These are phyloP conservation scores for Zizania latifolia DNA, from an alignment of 176 grass and related monocot species.

Conservation along the genomic window DNA sequence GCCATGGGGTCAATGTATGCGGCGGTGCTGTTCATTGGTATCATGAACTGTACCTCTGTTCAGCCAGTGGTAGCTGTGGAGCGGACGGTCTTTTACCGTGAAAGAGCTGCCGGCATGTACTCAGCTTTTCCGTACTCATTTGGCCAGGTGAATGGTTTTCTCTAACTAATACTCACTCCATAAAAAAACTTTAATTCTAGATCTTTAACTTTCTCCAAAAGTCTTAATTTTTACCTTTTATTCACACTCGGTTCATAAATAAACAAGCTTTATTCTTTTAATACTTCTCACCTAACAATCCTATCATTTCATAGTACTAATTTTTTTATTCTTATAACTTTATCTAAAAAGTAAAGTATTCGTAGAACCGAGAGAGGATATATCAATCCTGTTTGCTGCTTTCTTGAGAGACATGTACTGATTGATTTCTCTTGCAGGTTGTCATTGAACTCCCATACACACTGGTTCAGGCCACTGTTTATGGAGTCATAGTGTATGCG, in stretches of 20 bases:
- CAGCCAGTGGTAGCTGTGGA: conserved; percentile 78
- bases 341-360: too few species aligned
- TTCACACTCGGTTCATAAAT: too few species aligned
- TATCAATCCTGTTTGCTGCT: too few species aligned
- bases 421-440: conserved; percentile 38
- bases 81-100: conserved; percentile 85
- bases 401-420: neutral
- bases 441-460: conserved; percentile 73
- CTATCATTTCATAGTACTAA: too few species aligned
- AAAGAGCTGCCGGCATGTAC: conserved; percentile 89
- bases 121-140: conserved; percentile 92
- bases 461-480: conserved; percentile 52
- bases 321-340: too few species aligned
- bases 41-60: conserved; percentile 70
- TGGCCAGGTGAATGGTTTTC: conserved; percentile 60
- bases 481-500: conserved; percentile 66
- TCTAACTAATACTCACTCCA: too few species aligned
- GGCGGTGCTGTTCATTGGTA: conserved; percentile 60
- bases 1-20: conserved; percentile 88
- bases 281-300: too few species aligned
- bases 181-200: too few species aligned
- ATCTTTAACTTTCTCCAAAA: too few species aligned
- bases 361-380: too few species aligned
- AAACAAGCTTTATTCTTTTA: too few species aligned
- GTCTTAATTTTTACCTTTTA: too few species aligned